These are phyloP conservation scores for Botrytis pseudocinerea DNA, from an alignment of 2,329 filamentous ascomycete species.

Conservation along the genomic window DNA sequence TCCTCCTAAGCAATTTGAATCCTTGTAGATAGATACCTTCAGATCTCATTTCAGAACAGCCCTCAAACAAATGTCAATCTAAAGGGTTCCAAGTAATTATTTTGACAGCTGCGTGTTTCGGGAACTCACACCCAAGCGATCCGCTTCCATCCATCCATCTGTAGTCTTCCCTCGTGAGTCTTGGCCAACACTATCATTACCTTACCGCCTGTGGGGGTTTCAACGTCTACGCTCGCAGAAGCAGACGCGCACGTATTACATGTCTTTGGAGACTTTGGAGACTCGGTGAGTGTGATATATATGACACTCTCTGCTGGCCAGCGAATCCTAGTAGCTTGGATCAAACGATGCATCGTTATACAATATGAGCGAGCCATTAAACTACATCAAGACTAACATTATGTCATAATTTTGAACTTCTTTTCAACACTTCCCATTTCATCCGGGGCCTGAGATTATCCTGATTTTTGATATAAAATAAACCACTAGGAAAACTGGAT, in stretches of 20 bases:
- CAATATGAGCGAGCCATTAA: background rate
- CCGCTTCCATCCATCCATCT: background rate
- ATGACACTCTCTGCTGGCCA: background rate
- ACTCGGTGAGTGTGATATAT: background rate
- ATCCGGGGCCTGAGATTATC: background rate
- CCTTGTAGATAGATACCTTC: background rate
- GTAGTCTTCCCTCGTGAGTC: background rate
- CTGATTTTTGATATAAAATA: background rate
- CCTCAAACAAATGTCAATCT: constrained; percentile 1
- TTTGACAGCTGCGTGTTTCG: constrained; percentile 25
- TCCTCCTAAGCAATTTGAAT: background rate
- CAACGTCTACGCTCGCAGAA: background rate
- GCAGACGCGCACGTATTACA: background rate
- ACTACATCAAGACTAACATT: background rate
- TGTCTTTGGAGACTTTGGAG: background rate
- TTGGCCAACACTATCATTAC: constrained; percentile 4
- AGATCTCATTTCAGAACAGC: background rate
- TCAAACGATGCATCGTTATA: background rate
- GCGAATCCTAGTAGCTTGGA: background rate
- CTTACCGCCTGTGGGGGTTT: background rate
- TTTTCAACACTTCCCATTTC: background rate
- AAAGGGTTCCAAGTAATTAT: constrained; percentile 15
- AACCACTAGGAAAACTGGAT: background rate
- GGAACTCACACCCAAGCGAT: constrained; percentile 21
- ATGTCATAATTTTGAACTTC: background rate